Evolutionary conservation across 805 yeast genomes (phyloP).

Genomic region (Candida railenensis): DNA sequence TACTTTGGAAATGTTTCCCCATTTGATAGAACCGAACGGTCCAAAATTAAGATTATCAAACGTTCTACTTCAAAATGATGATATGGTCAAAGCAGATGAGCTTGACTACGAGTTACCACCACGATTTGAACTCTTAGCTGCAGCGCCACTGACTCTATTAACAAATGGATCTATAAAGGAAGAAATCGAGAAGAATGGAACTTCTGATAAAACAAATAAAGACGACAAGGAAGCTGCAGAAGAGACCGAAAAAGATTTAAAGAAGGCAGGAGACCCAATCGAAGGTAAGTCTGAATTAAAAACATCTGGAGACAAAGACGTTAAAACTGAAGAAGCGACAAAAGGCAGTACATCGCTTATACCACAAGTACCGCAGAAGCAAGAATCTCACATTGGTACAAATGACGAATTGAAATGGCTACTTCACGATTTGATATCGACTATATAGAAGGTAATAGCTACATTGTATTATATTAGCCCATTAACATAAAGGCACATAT

Average conservation of each 20-base stretch:
- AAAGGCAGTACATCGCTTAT: constrained; percentile 8
- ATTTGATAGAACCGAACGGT: constrained; percentile 66
- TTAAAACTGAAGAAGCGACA: constrained; percentile 1
- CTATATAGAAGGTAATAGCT: constrained; percentile 1
- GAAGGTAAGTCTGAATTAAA: not conserved
- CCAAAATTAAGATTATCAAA: constrained; percentile 51
- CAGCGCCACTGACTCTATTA: constrained; percentile 21
- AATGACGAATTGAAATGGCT: constrained; percentile 72
- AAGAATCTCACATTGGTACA: constrained; percentile 47
- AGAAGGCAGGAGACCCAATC: not conserved
- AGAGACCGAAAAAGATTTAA: not conserved
- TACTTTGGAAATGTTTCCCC: constrained; percentile 63
- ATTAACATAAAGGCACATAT: not conserved
- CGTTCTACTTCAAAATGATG: constrained; percentile 59
- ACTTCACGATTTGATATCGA: constrained; percentile 60
- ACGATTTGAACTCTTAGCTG: constrained; percentile 14
- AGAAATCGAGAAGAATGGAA: constrained; percentile 3
- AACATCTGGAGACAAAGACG: not conserved
- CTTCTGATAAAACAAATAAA: constrained; percentile 1
- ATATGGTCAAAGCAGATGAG: constrained; percentile 26
- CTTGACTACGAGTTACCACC: constrained; percentile 32
- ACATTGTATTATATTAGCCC: constrained; percentile 20
- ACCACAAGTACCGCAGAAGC: constrained; percentile 11
- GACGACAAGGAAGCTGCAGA: not conserved
- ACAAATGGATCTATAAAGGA: constrained; percentile 8